Conservation (phyloP, 345 rosid species). For the Populus nigra region DNA sequence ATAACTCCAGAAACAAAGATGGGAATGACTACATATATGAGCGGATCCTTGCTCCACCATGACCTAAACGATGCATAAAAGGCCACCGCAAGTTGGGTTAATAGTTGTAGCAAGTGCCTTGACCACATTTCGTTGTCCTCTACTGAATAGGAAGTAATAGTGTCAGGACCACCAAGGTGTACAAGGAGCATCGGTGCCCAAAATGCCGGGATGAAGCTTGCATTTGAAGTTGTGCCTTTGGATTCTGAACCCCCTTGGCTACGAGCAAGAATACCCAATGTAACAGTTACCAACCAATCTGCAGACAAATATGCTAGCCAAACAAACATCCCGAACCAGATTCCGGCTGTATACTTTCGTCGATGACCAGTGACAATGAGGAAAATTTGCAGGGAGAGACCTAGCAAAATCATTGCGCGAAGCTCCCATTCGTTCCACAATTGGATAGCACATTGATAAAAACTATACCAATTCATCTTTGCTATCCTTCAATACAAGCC, state of each 20-base stretch:
- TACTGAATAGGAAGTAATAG: constrained; percentile 23
- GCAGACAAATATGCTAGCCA: not conserved
- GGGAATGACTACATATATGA: constrained; percentile 16
- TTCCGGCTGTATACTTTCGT: not conserved
- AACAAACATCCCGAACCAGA: not conserved
- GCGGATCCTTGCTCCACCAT: constrained; percentile 22
- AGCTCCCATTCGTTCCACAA: not conserved
- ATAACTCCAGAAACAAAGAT: constrained; percentile 17
- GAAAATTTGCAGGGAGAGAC: not conserved
- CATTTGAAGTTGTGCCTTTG: not conserved
- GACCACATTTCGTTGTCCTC: constrained; percentile 23
- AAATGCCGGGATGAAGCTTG: not conserved
- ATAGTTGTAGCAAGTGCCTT: constrained; percentile 18
- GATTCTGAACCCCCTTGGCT: not conserved
- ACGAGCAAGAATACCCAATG: not conserved
- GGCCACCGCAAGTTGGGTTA: not conserved
- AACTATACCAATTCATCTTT: too few species aligned
- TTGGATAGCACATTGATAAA: too few species aligned
- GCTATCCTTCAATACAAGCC: too few species aligned
- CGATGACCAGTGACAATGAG: not conserved
- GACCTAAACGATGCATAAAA: constrained; percentile 6
- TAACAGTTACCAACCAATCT: not conserved
- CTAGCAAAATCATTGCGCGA: not conserved
- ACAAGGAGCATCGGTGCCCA: constrained; percentile 27
- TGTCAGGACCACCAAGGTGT: constrained; percentile 24